Conservation (phyloP, 2,329 filamentous ascomycete species). For the Tolypocladium endophyticum region DNA sequence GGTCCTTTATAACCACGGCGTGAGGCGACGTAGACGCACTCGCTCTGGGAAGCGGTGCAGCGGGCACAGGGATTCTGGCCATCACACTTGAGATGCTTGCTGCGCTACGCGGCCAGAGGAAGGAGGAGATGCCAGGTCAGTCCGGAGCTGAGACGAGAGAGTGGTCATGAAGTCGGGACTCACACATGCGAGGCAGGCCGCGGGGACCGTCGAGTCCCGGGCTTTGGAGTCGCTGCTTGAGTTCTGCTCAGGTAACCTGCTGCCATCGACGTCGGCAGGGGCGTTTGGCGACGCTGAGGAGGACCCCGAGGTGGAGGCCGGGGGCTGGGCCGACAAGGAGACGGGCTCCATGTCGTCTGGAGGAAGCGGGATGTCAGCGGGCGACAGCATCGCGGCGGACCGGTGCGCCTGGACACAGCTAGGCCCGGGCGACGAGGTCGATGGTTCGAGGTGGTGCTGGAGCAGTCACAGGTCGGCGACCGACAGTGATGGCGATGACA, state of each 20-base stretch:
- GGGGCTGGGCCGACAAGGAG: neutral
- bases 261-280: neutral
- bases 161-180: constrained; percentile 13
- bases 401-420: neutral
- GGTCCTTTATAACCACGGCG: constrained; percentile 63
- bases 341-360: neutral
- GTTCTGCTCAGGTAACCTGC: neutral
- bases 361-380: constrained; percentile 2
- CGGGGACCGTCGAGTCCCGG: constrained; percentile 28
- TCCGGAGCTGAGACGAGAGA: neutral
- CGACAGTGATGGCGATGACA: neutral
- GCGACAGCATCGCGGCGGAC: constrained; percentile 1
- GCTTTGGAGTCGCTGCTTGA: constrained; percentile 5
- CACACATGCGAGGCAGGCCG: constrained; percentile 47
- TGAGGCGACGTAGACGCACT: constrained; percentile 65
- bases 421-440: neutral
- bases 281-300: neutral
- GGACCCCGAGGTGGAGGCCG: neutral
- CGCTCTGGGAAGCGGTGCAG: constrained; percentile 45
- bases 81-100: constrained; percentile 68
- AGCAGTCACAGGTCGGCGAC: neutral
- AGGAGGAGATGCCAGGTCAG: neutral
- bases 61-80: constrained; percentile 59
- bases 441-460: neutral
- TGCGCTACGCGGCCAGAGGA: constrained; percentile 26